Evolutionary conservation across 2,329 filamentous ascomycete species (phyloP).

Genomic region (Trichoderma simmonsii): DNA sequence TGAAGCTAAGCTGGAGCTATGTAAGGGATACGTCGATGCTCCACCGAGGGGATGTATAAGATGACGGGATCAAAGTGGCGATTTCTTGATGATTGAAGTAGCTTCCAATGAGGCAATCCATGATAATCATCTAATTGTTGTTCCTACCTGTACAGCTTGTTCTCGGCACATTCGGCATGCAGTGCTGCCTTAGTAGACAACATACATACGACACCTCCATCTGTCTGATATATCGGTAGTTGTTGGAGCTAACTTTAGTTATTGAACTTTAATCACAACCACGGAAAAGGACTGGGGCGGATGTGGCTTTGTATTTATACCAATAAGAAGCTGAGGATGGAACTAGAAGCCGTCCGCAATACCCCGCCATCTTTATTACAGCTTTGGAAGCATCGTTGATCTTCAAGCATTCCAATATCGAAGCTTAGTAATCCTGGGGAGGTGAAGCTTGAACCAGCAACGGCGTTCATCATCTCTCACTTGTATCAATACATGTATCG

Average conservation of each 20-base stretch:
- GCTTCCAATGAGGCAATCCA: rapidly evolving
- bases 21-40: background rate
- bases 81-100: background rate
- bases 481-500: too few relatives aligned
- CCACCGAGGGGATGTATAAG: background rate
- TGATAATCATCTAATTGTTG: background rate
- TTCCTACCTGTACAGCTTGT: too few relatives aligned
- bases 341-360: background rate
- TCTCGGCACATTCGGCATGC: background rate
- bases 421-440: background rate
- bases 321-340: background rate
- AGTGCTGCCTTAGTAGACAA: background rate
- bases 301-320: background rate
- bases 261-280: background rate
- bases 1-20: background rate
- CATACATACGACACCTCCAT: too few relatives aligned
- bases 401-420: background rate
- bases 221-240: background rate
- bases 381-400: background rate
- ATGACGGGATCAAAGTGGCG: background rate
- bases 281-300: background rate
- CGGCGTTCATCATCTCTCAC: too few relatives aligned
- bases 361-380: background rate
- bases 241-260: background rate
- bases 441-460: too few relatives aligned